A percentile compares a stretch with the other conserved stretches of the same genome.
Conservation (phyloP, 495 filamentous ascomycete species). For the Elaphomyces granulatus region DNA sequence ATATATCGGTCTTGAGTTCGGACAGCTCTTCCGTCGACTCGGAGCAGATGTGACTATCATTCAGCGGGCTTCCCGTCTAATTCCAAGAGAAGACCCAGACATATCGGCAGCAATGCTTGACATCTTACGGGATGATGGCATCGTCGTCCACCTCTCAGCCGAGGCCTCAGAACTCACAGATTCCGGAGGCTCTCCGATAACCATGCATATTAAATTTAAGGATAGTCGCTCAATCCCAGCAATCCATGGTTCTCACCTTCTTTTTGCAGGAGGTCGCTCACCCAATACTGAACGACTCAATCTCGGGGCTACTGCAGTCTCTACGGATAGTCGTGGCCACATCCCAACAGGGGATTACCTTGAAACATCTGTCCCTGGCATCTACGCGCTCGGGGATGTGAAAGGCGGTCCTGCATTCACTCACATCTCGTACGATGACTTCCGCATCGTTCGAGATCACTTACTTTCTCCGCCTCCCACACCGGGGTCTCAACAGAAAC, state of each 20-base stretch:
- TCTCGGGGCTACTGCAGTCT: slow-evolving; percentile 20
- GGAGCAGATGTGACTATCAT: slow-evolving; percentile 32
- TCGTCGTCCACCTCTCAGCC: slow-evolving; percentile 19
- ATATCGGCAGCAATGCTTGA: slow-evolving; percentile 19
- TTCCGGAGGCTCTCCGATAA: slow-evolving; percentile 3
- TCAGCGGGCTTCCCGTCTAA: slow-evolving; percentile 25
- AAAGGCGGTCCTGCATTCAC: slow-evolving; percentile 40
- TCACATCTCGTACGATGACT: slow-evolving; percentile 42
- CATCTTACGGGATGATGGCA: slow-evolving; percentile 28
- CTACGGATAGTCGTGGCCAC: slow-evolving; percentile 21
- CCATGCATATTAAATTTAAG: slow-evolving; percentile 6
- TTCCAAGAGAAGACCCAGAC: slow-evolving; percentile 30
- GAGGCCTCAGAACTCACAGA: slow-evolving; percentile 2
- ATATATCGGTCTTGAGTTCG: slow-evolving; percentile 37
- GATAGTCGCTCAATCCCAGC: no score
- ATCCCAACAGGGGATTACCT: slow-evolving; percentile 27
- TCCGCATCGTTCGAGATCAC: slow-evolving; percentile 33
- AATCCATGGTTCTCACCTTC: slow-evolving; percentile 27
- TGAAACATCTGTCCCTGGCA: slow-evolving; percentile 20
- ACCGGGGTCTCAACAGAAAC: no score
- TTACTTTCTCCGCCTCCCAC: slow-evolving; percentile 9
- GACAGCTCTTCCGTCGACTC: slow-evolving; percentile 34
- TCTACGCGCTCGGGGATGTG: slow-evolving; percentile 37
- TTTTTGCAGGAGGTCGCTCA: slow-evolving; percentile 31
- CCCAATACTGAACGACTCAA: slow-evolving; percentile 32